Percentiles rank a stretch among this genome's conserved stretches.
These are phyloP conservation scores for Trametes versicolor DNA, from an alignment of 1,284 basidiomycete genomes.

Conservation along the genomic window DNA sequence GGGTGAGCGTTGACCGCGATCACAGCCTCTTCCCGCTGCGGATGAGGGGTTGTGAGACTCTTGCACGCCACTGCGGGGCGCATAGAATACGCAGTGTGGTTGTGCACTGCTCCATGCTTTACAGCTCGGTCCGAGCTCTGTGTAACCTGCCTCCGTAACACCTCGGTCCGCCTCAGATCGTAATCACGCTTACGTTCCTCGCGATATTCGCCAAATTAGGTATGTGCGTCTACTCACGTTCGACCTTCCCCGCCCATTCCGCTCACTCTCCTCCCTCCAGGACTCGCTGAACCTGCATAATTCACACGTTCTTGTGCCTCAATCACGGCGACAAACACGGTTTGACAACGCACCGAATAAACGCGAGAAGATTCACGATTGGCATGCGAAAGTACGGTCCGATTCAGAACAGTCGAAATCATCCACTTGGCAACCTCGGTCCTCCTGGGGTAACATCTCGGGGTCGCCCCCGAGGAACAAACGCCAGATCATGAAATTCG, in stretches of 20 bases:
- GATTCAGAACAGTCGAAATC: neutral
- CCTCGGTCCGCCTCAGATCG: slow-evolving; percentile 10
- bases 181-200: slow-evolving; percentile 12
- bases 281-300: too few relatives aligned
- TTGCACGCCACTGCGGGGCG: neutral
- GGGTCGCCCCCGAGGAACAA: slow-evolving; percentile 8
- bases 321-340: neutral
- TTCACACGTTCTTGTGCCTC: neutral
- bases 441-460: neutral
- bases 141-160: slow-evolving; percentile 6
- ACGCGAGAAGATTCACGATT: neutral
- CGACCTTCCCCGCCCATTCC: neutral
- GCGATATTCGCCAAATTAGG: neutral
- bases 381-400: neutral
- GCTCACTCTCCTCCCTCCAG: neutral
- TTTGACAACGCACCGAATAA: neutral
- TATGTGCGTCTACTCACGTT: neutral
- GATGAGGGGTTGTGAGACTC: neutral
- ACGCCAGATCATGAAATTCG: slow-evolving; percentile 9
- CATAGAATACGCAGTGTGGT: neutral
- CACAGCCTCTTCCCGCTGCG: neutral
- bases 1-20: slow-evolving; percentile 1
- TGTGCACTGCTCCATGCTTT: neutral
- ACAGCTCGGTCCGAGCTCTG: slow-evolving; percentile 17
- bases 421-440: neutral